Evolutionary conservation across 2,329 filamentous ascomycete genomes (phyloP).

Genomic region (Phyllachora maydis): DNA sequence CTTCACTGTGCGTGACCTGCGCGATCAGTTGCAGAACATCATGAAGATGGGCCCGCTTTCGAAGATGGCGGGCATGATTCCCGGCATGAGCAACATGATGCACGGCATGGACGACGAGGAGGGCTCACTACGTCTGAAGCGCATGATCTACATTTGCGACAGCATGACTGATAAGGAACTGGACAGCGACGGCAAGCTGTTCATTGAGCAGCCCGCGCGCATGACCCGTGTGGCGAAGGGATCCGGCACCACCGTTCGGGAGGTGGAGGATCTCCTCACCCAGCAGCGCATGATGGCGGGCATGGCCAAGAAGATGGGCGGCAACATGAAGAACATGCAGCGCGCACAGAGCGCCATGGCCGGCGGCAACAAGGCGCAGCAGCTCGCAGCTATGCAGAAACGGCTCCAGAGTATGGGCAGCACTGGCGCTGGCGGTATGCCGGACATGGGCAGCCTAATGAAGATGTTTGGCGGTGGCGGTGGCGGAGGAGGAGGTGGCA

Average conservation of each 20-base stretch:
- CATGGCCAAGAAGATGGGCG: slow-evolving; percentile 98
- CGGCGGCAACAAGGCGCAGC: slow-evolving; percentile 77
- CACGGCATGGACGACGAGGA: slow-evolving; percentile 94
- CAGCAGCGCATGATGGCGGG: slow-evolving; percentile 98
- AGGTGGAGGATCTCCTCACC: slow-evolving; percentile 92
- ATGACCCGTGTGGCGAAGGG: slow-evolving; percentile 86
- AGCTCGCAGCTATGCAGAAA: slow-evolving; percentile 95
- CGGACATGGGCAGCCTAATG: slow-evolving; percentile 71
- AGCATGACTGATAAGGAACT: slow-evolving; percentile 95
- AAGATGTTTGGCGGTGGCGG: slow-evolving; percentile 71
- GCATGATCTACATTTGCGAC: slow-evolving; percentile 98
- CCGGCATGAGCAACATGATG: slow-evolving; percentile 84
- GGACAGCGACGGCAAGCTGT: slow-evolving; percentile 85
- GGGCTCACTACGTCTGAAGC: slow-evolving; percentile 76
- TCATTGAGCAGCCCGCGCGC: slow-evolving; percentile 76
- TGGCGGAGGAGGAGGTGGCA: slow-evolving; percentile 38
- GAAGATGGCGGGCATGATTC: slow-evolving; percentile 98
- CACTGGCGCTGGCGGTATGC: slow-evolving; percentile 45
- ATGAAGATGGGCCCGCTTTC: slow-evolving; percentile 99
- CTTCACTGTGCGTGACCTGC: slow-evolving; percentile 83
- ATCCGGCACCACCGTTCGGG: slow-evolving; percentile 72
- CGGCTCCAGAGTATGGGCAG: slow-evolving; percentile 83
- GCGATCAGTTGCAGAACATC: slow-evolving; percentile 90
- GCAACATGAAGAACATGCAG: slow-evolving; percentile 96
- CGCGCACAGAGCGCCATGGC: slow-evolving; percentile 79